Evolutionary conservation across 2,329 filamentous ascomycete genomes (phyloP).

Genomic region (Atkinsonella texensis): DNA sequence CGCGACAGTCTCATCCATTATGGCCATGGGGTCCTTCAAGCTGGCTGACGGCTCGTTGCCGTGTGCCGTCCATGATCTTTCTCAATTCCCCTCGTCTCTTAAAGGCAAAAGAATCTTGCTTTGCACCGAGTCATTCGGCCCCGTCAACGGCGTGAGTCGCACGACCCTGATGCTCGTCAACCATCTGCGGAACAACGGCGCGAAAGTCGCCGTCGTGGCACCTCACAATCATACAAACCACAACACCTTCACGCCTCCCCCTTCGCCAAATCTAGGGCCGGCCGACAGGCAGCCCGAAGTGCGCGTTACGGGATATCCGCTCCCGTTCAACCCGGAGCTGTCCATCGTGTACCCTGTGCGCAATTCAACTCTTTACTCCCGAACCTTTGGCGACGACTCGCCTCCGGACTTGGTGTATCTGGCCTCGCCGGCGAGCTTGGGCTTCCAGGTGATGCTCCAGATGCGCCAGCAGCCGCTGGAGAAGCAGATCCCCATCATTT

Average conservation of each 20-base stretch:
- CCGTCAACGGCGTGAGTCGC: slow-evolving; percentile 61
- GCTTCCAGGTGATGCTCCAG: slow-evolving; percentile 61
- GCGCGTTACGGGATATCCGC: slow-evolving; percentile 49
- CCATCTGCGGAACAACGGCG: slow-evolving; percentile 52
- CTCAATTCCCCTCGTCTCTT: slow-evolving; percentile 36
- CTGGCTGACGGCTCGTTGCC: slow-evolving; percentile 4
- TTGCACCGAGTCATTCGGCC: slow-evolving; percentile 60
- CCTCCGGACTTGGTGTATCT: slow-evolving; percentile 57
- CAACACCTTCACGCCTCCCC: slow-evolving; percentile 40
- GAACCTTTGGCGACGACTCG: slow-evolving; percentile 39
- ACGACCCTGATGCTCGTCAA: slow-evolving; percentile 59
- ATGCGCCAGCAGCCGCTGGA: slow-evolving; percentile 44
- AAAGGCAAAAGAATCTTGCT: slow-evolving; percentile 50
- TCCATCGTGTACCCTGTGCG: slow-evolving; percentile 59
- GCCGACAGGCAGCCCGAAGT: slow-evolving; percentile 33
- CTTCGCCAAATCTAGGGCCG: slow-evolving; percentile 20
- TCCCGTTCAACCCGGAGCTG: slow-evolving; percentile 61
- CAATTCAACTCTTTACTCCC: slow-evolving; percentile 46
- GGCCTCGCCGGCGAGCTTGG: slow-evolving; percentile 55
- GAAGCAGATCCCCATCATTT: slow-evolving; percentile 45
- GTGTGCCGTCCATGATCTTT: slow-evolving; percentile 25
- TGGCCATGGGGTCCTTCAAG: slow-evolving; percentile 7
- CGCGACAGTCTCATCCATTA: not conserved
- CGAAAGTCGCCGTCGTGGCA: slow-evolving; percentile 53
- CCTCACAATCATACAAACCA: slow-evolving; percentile 43